Conservation (phyloP, 805 yeast genomes). For the Alloascoidea africana region DNA sequence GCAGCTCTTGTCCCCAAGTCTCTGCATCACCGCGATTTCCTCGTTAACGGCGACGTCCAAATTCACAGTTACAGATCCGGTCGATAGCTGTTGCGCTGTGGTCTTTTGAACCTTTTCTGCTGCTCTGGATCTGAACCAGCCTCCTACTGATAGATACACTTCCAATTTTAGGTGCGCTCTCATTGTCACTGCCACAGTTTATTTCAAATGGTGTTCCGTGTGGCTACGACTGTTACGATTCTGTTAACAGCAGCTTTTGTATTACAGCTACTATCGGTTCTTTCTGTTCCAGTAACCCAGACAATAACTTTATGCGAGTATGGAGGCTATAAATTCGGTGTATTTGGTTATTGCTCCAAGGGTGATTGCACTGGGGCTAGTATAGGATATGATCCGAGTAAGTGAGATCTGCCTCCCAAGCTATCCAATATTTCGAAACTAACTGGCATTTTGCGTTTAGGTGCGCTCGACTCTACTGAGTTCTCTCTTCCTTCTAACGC, state of each 20-base stretch:
- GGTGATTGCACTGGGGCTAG: slow-evolving; percentile 23
- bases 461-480: slow-evolving; percentile 19
- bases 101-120: too few species aligned
- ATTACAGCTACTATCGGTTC: slow-evolving; percentile 41
- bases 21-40: too few species aligned
- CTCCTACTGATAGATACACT: too few species aligned
- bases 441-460: too few species aligned
- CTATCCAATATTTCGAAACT: not conserved
- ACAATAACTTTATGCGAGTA: slow-evolving; percentile 32
- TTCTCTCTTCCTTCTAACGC: slow-evolving; percentile 44
- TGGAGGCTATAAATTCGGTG: slow-evolving; percentile 42
- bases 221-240: slow-evolving; percentile 20
- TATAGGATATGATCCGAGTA: slow-evolving; percentile 24
- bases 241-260: slow-evolving; percentile 34
- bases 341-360: slow-evolving; percentile 45
- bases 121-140: too few species aligned
- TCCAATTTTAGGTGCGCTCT: too few species aligned
- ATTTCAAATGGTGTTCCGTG: slow-evolving; percentile 7
- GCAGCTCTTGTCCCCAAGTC: too few species aligned
- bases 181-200: too few species aligned
- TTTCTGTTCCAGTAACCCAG: slow-evolving; percentile 44
- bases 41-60: too few species aligned
- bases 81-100: too few species aligned
- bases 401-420: not conserved
- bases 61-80: too few species aligned